Evolutionary conservation across 352 stramenopile species (phyloP), one percentile per base, ranked within the genome.

Genomic region (Aphanomyces astaci): DNA sequence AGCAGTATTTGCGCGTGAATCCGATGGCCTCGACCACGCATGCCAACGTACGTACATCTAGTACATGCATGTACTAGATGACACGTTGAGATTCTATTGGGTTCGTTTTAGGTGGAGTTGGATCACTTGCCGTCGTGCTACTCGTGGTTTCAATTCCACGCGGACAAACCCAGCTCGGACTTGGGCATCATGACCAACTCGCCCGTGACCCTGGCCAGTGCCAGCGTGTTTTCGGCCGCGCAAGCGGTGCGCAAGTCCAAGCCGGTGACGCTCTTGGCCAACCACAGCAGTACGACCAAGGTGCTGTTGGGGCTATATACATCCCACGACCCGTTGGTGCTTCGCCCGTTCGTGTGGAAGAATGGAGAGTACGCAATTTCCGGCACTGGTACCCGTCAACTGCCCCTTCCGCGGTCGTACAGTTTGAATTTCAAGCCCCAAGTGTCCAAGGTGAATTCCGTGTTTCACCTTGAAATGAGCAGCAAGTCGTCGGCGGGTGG

Each of bases 71-170:
- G n/a, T n/a, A n/a, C n/a, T n/a, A n/a, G n/a, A n/a, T n/a, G n/a
- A n/a, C n/a, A n/a, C n/a, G n/a, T n/a, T n/a, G n/a, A n/a, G n/a
- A n/a, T n/a, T n/a, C n/a, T n/a, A n/a, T n/a, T n/a, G n/a, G n/a
- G n/a, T n/a, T n/a, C n/a, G n/a, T n/a, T n/a, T n/a, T n/a, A 68
- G 62, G 62, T 68, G 2, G 48, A 19, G 13, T 31, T 68, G 22
- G 62, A 68, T 60, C 39, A 51, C 2, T 45, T 59, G 9, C 43
- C 39, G n/a, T 60, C 62, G 13, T 59, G 25, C 19, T 68, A 68
- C 48, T 68, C 62, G 25, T 68, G 62, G 62, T 68, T 68, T 32
- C 62, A 68, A 28, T 68, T 68, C 25, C 17, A 43, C 36, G 36
- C 7, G 7, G 36, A 15, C 36, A 43, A 43, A 43, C 7, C 36